These are phyloP conservation scores for Kockovaella imperatae DNA, from an alignment of 768 basidiomycete genomes.

Conservation along the genomic window DNA sequence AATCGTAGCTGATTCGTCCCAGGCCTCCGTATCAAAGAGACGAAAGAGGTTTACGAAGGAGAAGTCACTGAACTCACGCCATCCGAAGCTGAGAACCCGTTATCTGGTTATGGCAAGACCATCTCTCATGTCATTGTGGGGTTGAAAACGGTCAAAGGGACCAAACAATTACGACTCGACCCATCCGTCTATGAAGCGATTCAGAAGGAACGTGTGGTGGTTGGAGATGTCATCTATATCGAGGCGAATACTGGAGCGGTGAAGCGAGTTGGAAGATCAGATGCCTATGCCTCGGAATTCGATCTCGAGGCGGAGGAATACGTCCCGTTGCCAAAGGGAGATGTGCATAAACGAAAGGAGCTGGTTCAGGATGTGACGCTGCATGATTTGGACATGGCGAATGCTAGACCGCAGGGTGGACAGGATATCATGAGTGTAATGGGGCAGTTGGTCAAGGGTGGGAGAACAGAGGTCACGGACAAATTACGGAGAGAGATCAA, in stretches of 20 bases:
- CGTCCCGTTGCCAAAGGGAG: slow-evolving; percentile 91
- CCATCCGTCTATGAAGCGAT: slow-evolving; percentile 96
- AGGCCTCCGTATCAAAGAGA: slow-evolving; percentile 98
- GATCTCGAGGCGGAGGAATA: slow-evolving; percentile 98
- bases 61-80: slow-evolving; percentile 97
- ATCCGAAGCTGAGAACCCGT: slow-evolving; percentile 90
- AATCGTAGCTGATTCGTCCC: slow-evolving; percentile 1
- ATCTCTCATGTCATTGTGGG: slow-evolving; percentile 96
- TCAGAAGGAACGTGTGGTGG: slow-evolving; percentile 89
- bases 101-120: slow-evolving; percentile 96
- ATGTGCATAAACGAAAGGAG: slow-evolving; percentile 92
- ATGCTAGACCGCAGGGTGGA: slow-evolving; percentile 79
- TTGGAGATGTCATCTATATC: slow-evolving; percentile 94
- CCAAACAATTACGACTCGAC: slow-evolving; percentile 88
- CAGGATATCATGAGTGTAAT: slow-evolving; percentile 99
- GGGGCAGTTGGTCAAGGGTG: slow-evolving; percentile 78
- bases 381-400: slow-evolving; percentile 91
- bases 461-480: slow-evolving; percentile 92
- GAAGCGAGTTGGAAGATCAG: slow-evolving; percentile 89
- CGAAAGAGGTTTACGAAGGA: slow-evolving; percentile 97
- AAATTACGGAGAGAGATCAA: slow-evolving; percentile 92
- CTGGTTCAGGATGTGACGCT: slow-evolving; percentile 91
- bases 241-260: slow-evolving; percentile 91
- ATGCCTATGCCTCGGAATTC: slow-evolving; percentile 94
- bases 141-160: slow-evolving; percentile 86